phyloP scores from a whole-genome alignment of 2,329 filamentous ascomycete species.

The Aspergillus brasiliensis region DNA sequence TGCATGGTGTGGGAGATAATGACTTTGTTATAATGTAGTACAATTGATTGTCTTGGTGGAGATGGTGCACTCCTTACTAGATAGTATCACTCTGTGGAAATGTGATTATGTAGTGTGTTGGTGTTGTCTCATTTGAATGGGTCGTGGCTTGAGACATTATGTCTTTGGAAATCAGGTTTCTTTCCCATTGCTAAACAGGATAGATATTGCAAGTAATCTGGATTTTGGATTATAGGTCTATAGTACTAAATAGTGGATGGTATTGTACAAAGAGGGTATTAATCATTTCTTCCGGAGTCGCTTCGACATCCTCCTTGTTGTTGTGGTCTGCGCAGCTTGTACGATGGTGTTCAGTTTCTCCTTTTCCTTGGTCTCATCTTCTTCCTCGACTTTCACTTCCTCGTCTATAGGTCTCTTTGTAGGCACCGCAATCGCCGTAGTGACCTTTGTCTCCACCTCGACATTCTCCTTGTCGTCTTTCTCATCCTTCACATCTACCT shows the following conservation, averaged over 20 bases:
- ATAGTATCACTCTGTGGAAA: too few relatives aligned
- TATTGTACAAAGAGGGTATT: background rate
- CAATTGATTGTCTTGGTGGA: too few relatives aligned
- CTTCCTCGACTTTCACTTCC: constrained; percentile 22
- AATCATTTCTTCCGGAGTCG: constrained; percentile 28
- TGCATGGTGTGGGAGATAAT: too few relatives aligned
- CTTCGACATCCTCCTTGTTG: constrained; percentile 34
- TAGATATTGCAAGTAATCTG: background rate
- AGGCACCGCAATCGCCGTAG: constrained; percentile 20
- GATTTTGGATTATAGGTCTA: too few relatives aligned
- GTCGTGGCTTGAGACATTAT: too few relatives aligned
- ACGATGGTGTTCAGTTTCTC: constrained; percentile 20
- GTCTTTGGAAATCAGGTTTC: too few relatives aligned
- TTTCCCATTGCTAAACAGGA: too few relatives aligned
- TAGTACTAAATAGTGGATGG: too few relatives aligned
- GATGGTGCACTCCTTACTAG: too few relatives aligned
- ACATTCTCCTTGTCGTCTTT: constrained; percentile 18
- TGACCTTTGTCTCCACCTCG: constrained; percentile 29
- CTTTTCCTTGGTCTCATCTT: constrained; percentile 23
- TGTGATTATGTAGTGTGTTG: too few relatives aligned
- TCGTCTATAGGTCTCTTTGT: constrained; percentile 30
- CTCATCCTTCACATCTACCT: constrained; percentile 30
- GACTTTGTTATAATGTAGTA: too few relatives aligned
- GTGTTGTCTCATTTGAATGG: too few relatives aligned
- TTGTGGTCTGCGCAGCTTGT: constrained; percentile 25